Conservation (phyloP, 2,329 filamentous ascomycete species). For the Colletotrichum graminicola region DNA sequence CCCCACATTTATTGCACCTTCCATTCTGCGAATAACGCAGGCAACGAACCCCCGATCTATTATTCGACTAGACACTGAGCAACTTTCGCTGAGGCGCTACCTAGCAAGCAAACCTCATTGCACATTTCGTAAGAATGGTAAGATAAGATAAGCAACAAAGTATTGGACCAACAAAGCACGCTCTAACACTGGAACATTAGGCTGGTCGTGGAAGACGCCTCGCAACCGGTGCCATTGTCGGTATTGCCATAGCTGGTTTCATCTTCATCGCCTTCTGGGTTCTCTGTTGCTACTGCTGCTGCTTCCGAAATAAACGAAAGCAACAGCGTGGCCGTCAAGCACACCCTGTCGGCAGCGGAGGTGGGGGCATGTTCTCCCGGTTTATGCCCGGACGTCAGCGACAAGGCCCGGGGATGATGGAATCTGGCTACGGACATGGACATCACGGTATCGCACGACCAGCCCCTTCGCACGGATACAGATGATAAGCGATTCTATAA, state of each 20-base stretch:
- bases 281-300: constrained; percentile 41
- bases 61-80: background rate
- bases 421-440: constrained; percentile 29
- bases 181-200: background rate
- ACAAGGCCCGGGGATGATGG: constrained; percentile 33
- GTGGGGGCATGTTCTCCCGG: constrained; percentile 23
- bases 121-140: constrained; percentile 10
- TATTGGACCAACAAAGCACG: background rate
- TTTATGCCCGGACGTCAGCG: constrained; percentile 24
- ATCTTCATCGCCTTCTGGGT: constrained; percentile 31
- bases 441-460: constrained; percentile 27
- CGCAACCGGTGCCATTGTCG: constrained; percentile 41
- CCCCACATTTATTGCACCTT: background rate
- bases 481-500: background rate
- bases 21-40: background rate
- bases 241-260: constrained; percentile 41
- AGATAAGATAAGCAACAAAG: background rate
- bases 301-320: constrained; percentile 40
- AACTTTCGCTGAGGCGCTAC: background rate
- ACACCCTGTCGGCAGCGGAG: constrained; percentile 13
- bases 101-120: background rate
- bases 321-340: constrained; percentile 17
- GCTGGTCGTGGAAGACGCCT: constrained; percentile 39
- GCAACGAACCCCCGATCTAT: background rate
- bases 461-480: constrained; percentile 22